These are phyloP conservation scores for Phoma sp. DNA, from an alignment of 2,329 filamentous ascomycete species.

Conservation along the genomic window DNA sequence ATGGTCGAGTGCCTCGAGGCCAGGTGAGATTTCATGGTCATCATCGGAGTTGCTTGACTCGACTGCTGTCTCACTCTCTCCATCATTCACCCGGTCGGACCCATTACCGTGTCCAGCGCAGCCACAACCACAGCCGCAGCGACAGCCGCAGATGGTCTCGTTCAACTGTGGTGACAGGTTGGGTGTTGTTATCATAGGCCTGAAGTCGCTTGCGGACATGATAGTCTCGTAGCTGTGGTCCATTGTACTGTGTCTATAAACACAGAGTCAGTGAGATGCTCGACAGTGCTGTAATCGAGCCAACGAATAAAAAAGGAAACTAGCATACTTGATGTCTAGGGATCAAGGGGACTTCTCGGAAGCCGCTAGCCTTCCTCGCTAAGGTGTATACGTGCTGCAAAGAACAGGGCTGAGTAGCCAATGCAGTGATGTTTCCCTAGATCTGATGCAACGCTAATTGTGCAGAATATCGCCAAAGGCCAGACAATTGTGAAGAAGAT, in stretches of 20 bases:
- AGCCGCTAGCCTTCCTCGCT: too few relatives aligned
- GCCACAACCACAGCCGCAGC: constrained; percentile 30
- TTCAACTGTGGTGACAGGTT: constrained; percentile 33
- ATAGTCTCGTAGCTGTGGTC: constrained; percentile 4
- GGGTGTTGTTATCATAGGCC: constrained; percentile 13
- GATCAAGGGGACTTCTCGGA: too few relatives aligned
- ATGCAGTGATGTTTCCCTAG: neutral
- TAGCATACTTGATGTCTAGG: neutral
- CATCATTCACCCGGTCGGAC: constrained; percentile 7
- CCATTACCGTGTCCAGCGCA: constrained; percentile 19
- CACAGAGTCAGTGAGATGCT: neutral
- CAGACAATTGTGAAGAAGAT: neutral
- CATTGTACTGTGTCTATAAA: neutral
- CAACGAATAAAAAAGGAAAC: neutral
- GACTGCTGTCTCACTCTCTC: constrained; percentile 12
- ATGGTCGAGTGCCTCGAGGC: neutral
- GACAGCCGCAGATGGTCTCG: constrained; percentile 30
- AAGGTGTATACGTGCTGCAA: too few relatives aligned
- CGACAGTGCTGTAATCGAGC: neutral
- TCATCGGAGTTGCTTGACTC: constrained; percentile 1
- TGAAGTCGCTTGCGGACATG: constrained; percentile 2
- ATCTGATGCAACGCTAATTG: neutral
- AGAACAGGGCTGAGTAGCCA: neutral
- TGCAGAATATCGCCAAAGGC: neutral
- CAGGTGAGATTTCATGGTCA: neutral